These are phyloP conservation scores for Achlya hypogyna DNA, from an alignment of 352 stramenopile genomes.

Conservation along the genomic window DNA sequence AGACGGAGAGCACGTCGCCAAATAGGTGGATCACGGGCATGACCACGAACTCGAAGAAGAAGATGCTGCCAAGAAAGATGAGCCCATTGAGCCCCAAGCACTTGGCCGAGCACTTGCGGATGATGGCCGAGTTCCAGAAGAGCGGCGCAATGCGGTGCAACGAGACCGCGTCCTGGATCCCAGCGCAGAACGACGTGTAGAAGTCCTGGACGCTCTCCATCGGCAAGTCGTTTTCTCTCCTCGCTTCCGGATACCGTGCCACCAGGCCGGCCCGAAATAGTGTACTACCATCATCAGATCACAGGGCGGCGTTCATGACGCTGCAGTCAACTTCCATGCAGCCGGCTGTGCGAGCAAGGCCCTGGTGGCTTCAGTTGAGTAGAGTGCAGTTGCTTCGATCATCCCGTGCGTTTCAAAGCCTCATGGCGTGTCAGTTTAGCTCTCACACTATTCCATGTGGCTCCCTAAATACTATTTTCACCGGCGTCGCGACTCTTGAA, in stretches of 20 bases:
- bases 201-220: background rate
- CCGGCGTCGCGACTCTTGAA: background rate
- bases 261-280: background rate
- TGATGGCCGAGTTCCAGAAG: constrained; percentile 76
- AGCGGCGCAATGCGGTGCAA: constrained; percentile 79
- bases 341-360: no score
- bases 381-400: no score
- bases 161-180: constrained; percentile 79
- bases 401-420: no score
- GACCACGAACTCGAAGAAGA: constrained; percentile 78
- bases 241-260: constrained; percentile 1
- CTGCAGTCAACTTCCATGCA: no score
- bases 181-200: constrained; percentile 49
- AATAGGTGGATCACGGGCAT: constrained; percentile 85
- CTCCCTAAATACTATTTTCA: no score
- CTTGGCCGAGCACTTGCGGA: constrained; percentile 79
- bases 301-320: no score
- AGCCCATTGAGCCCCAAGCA: constrained; percentile 85
- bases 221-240: background rate
- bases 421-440: no score
- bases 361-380: no score
- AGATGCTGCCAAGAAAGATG: constrained; percentile 84
- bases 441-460: no score
- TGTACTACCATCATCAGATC: no score
- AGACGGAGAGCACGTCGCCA: constrained; percentile 63